Conservation (phyloP, 2,329 filamentous ascomycete species). For the Domatiomyces catenatus region DNA sequence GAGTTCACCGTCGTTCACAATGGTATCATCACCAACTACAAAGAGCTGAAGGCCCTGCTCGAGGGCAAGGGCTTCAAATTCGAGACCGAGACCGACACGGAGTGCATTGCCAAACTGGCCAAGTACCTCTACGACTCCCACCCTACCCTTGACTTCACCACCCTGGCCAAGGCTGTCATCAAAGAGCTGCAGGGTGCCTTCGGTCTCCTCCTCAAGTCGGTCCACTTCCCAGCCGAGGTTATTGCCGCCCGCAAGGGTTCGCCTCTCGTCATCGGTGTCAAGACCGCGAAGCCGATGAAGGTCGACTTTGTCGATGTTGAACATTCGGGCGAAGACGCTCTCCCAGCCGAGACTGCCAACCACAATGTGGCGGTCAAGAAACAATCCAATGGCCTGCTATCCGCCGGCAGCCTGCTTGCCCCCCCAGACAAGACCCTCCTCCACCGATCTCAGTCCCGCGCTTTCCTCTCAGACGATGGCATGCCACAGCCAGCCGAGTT, state of each 20-base stretch:
- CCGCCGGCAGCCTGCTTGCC: conserved; percentile 53
- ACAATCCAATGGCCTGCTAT: conserved; percentile 53
- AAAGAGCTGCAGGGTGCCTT: conserved; percentile 97
- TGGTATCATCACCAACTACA: conserved; percentile 99
- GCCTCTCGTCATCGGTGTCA: conserved; percentile 89
- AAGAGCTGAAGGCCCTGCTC: conserved; percentile 90
- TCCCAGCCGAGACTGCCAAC: conserved; percentile 84
- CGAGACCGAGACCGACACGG: conserved; percentile 97
- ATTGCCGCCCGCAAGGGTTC: conserved; percentile 98
- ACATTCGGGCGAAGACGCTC: conserved; percentile 71
- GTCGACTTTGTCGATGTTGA: conserved; percentile 99
- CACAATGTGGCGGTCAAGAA: conserved; percentile 97
- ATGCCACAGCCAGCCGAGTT: conserved; percentile 97
- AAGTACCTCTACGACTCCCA: conserved; percentile 97
- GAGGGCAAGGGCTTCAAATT: conserved; percentile 93
- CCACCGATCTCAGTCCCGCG: conserved; percentile 94
- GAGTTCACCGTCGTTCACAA: conserved; percentile 98
- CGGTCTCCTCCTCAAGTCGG: conserved; percentile 91
- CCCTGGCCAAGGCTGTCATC: conserved; percentile 92
- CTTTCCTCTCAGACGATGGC: conserved; percentile 97
- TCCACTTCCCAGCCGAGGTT: conserved; percentile 95
- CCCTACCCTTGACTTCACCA: conserved; percentile 86
- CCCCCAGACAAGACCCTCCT: conserved; percentile 95
- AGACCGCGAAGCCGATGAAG: conserved; percentile 98
- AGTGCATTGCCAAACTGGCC: conserved; percentile 96